These are phyloP conservation scores for Debaryomycetaceae sp. DNA, from an alignment of 1,139 yeast genomes.

Conservation along the genomic window DNA sequence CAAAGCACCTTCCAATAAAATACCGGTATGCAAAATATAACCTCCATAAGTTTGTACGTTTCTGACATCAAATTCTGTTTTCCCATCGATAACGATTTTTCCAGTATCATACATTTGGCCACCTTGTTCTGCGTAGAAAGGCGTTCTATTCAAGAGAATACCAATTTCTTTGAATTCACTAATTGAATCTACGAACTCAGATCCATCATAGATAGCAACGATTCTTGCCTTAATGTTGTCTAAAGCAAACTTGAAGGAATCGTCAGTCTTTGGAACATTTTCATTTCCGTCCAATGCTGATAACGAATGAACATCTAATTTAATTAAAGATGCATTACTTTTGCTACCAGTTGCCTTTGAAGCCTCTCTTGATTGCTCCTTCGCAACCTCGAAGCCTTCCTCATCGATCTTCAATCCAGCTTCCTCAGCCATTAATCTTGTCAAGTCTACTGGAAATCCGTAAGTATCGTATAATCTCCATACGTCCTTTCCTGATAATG, in stretches of 20 bases:
- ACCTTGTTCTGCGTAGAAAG: constrained; percentile 98
- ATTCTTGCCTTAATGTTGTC: constrained; percentile 62
- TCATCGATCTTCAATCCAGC: constrained; percentile 93
- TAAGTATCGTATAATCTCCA: constrained; percentile 99
- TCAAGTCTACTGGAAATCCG: constrained; percentile 98
- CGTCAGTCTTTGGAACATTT: constrained; percentile 78
- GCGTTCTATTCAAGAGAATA: constrained; percentile 79
- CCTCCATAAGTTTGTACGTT: constrained; percentile 94
- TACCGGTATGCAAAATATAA: constrained; percentile 92
- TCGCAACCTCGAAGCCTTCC: constrained; percentile 85
- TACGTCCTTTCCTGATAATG: constrained; percentile 87
- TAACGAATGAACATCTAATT: constrained; percentile 87
- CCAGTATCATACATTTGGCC: constrained; percentile 98
- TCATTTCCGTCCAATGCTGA: constrained; percentile 58
- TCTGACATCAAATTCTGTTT: constrained; percentile 80
- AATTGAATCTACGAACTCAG: constrained; percentile 50
- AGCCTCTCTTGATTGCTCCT: constrained; percentile 85
- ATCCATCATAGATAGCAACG: constrained; percentile 70
- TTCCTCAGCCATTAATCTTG: constrained; percentile 98
- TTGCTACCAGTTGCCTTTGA: constrained; percentile 80
- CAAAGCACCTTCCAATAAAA: constrained; percentile 70
- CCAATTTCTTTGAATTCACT: constrained; percentile 58
- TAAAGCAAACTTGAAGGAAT: constrained; percentile 65
- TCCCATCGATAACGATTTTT: constrained; percentile 82
- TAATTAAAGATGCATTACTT: constrained; percentile 58